Percentiles rank a stretch among this genome's conserved stretches.
phyloP scores from a whole-genome alignment of 306 rosid species.

The Acacia confusa region DNA sequence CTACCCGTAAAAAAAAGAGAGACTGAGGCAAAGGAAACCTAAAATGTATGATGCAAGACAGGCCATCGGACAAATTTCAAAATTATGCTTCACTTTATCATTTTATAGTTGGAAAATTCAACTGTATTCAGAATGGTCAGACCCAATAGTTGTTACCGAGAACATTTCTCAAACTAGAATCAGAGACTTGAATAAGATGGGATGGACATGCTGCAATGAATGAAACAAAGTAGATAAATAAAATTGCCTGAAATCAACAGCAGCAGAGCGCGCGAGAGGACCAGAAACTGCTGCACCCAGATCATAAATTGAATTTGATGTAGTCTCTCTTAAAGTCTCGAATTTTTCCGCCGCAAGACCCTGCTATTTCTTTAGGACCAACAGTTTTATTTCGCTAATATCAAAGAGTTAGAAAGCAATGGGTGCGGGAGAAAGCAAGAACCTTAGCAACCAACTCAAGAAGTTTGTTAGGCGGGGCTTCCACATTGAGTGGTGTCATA shows the following conservation, averaged over 20 bases:
- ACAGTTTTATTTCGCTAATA: slow-evolving; percentile 28
- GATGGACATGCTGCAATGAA: neutral
- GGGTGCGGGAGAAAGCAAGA: slow-evolving; percentile 27
- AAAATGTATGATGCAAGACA: neutral
- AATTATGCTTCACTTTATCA: neutral
- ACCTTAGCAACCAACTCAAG: slow-evolving; percentile 78
- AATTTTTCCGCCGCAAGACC: slow-evolving; percentile 89
- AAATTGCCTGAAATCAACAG: slow-evolving; percentile 69
- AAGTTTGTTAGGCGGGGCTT: slow-evolving; percentile 68
- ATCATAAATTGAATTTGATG: slow-evolving; percentile 48
- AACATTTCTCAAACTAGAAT: neutral
- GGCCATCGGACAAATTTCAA: neutral
- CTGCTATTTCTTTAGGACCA: slow-evolving; percentile 63
- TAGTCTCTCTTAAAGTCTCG: slow-evolving; percentile 53
- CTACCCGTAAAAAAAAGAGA: neutral
- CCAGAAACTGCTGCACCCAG: slow-evolving; percentile 44
- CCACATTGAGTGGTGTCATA: slow-evolving; percentile 73
- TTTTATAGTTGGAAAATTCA: slow-evolving; percentile 1
- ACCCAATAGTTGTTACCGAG: neutral
- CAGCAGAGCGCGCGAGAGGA: slow-evolving; percentile 38
- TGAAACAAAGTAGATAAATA: neutral
- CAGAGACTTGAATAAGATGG: neutral
- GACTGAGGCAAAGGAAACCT: slow-evolving; percentile 17
- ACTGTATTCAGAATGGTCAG: neutral
- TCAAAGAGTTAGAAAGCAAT: slow-evolving; percentile 11